Base-by-base conservation (phyloP, 805 yeast genomes). In the Ogataea neopini region DNA sequence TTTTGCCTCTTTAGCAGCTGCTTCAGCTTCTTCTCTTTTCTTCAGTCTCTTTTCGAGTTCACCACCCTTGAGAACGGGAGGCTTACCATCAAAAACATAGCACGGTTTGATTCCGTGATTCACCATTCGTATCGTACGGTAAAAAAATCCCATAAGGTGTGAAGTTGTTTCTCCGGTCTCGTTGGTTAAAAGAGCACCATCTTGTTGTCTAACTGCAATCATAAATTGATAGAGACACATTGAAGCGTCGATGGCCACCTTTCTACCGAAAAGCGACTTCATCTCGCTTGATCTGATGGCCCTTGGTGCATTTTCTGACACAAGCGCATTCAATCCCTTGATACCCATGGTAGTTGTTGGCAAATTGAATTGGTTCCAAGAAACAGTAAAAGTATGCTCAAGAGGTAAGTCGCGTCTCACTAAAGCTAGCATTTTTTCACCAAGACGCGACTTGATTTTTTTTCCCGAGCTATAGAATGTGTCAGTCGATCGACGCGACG, bases 191-290 rank as follows among this genome's bases (percentile, higher is more conserved):
- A 90, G 96, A 52, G 83, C 89, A n/a, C 99, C 99, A 61, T 94
- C 98, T 48, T 86, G 90, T 58, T 92, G 98, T 62, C 99, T 79
- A 4, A 94, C 99, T 0, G 98, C 97, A 61, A 94, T 91, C 41
- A 94, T 74, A 62, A 92, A 94, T 68, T 94, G 99, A 64, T 94
- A 94, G 34, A 94, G 74, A 56, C 96, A 89, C 99, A 94, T 94
- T 8, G 98, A 91, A 2, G 96, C 95, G 70, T 87, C 92, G 50
- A 94, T 91, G 50, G 99, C 99, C n/a, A 94, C 96, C 71, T 94
- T 94, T 38, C 98, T 74, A 1, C 99, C 99, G 60, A 88, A 86
- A 40, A 90, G 79, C 13, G 86, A 75, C 68, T 92, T 92, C 72
- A 92, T 84, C 55, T 89, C 96, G 48, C 80, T 78, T 46, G 82